Base-by-base conservation (phyloP, 2,329 filamentous ascomycete species). In the Claviceps citrina region DNA sequence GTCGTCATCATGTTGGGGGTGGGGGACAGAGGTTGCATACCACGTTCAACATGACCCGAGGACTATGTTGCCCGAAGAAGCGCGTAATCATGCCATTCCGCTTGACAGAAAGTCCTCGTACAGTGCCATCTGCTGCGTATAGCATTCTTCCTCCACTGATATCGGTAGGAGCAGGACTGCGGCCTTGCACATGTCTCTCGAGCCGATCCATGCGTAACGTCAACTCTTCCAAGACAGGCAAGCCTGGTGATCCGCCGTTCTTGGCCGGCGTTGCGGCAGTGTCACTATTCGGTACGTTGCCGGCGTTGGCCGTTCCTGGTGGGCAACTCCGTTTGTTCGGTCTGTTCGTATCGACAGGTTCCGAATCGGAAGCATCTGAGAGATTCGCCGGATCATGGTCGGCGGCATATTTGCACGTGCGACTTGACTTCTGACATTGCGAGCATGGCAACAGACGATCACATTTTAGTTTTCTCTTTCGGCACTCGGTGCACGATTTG, bases 361-460 rank as follows among this genome's bases (percentile, higher is more conserved):
- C 63, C 31, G 44, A 53, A 36, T 70, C 67, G 18, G 66, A 70
- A n/a, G 53, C 63, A 37, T 72, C 70, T 4, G 69, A 72, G 10
- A 65, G 51, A 47, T 63, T 65, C 26, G 59, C 60, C 7, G 57
- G 59, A 40, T 68, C 66, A 25, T 67, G 63, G 41, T 70, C 66
- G 16, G 67, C 60, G 19, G 67, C 60, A 47, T 74, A 75, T 47
- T 61, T 67, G 56, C 71, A 75, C 30, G 55, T 50, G 27, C 70
- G 67, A 46, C 63, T 65, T n/a, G 69, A 70, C 51, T 71, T 73
- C 38, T 70, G 67, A 50, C 72, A 76, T 51, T 75, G 71, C 5
- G 68, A 68, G 48, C 72, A 76, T 4, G 70, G 70, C 32, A 63
- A 60, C n/a, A 65, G 59, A 33, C 72, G 64, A 51, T 76, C 70